Evolutionary conservation across 1,284 basidiomycete species (phyloP), one percentile per base, ranked within the genome.

Genomic region (Xerocomus cyaneibrunnescens): DNA sequence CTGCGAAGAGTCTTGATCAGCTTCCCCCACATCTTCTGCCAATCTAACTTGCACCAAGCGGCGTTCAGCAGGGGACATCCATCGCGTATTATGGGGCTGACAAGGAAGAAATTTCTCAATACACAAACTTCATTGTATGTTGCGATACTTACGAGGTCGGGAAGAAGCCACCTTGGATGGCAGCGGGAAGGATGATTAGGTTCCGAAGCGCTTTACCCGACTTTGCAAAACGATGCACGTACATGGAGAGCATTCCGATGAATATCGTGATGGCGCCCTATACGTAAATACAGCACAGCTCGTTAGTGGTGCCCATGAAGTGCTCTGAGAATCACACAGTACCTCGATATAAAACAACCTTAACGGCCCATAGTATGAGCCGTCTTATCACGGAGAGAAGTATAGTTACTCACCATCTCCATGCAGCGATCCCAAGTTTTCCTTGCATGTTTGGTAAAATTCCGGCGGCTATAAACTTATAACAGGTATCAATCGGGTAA

Each of bases 391-490:
- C 19, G 22, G 9, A 1, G 7, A 28, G 1, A 25, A 21, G 22
- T 13, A 0, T 13, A 23, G 21, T 3, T 16, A 57, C 74, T 54
- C 54, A 81, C 84, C 84, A 88, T 67, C 81, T 70, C 88, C 89
- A 92, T 1, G 85, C 87, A 21, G 80, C 68, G 40, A 87, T 82
- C 1, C 86, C 87, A 7, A 77, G 70, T 48, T 72, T 76, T 1
- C 85, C 86, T 53, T 91, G 77, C 87, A 90, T 86, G 25, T 74
- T 76, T 10, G 76, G 72, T 13, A 92, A 74, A 45, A 91, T 85
- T 4, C 85, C 86, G 17, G 84, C 85, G 2, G 86, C 84, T 60
- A 84, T 79, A 13, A 86, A 65, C 79, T 86, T 51, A 36, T 22
- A 41, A 32, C 23, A 36, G 4, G n/a, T 35, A n/a, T 37, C 37